Evolutionary conservation across 2,329 filamentous ascomycete species (phyloP).

Genomic region (Verticillium isaacii): DNA sequence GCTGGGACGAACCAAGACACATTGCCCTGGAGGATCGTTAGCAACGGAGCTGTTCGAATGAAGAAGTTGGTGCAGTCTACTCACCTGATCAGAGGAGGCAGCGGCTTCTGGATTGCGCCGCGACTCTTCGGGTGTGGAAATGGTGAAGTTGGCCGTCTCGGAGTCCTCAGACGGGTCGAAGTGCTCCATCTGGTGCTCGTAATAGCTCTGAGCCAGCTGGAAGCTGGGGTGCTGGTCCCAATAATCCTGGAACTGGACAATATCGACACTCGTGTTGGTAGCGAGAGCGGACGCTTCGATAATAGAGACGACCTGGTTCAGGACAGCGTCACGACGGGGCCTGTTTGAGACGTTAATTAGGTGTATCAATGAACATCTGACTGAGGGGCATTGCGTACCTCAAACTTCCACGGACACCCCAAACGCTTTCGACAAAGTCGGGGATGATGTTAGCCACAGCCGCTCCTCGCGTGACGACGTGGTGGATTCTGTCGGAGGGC

Average conservation of each 20-base stretch:
- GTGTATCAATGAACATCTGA: not conserved
- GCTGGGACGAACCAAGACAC: constrained; percentile 10
- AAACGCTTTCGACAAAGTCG: not conserved
- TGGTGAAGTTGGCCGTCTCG: constrained; percentile 8
- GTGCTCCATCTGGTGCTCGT: constrained; percentile 6
- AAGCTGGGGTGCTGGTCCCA: constrained; percentile 11
- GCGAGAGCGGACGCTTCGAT: constrained; percentile 6
- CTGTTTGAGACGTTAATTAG: not conserved
- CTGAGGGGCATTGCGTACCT: not conserved
- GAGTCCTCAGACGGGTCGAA: constrained; percentile 6
- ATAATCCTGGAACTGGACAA: constrained; percentile 9
- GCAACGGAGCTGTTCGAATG: not conserved
- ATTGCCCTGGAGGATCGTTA: constrained; percentile 3
- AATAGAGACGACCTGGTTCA: constrained; percentile 4
- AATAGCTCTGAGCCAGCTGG: constrained; percentile 6
- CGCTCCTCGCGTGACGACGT: constrained; percentile 11
- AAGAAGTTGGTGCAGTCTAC: too few species aligned
- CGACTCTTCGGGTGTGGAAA: constrained; percentile 6
- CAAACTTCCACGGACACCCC: constrained; percentile 6
- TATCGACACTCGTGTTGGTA: constrained; percentile 8
- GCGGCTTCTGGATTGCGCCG: not conserved
- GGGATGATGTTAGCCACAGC: constrained; percentile 4
- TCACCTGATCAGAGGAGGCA: constrained; percentile 8
- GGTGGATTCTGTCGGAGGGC: constrained; percentile 15
- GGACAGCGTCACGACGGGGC: constrained; percentile 6